Evolutionary conservation across 208 protist species (phyloP).

Genomic region (Wallacemonas sp.): DNA sequence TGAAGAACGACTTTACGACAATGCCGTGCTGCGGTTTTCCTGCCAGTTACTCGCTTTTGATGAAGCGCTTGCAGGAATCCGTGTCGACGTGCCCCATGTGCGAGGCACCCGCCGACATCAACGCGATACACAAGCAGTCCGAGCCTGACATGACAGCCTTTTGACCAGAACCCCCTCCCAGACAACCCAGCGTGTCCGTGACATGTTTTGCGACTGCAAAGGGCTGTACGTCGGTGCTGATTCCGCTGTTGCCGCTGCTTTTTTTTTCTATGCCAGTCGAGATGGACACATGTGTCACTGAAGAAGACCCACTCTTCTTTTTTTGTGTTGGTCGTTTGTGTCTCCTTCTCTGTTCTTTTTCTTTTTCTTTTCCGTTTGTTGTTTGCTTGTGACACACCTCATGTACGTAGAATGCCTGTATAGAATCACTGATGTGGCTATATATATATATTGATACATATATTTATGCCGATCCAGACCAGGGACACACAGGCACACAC

Average conservation of each 20-base stretch:
- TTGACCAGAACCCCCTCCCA: no score
- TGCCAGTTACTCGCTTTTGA: conserved; percentile 73
- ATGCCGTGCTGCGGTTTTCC: conserved; percentile 94
- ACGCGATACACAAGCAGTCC: conserved; percentile 62
- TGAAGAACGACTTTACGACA: conserved; percentile 86
- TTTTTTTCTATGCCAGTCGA: no score
- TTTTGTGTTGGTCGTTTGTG: background rate
- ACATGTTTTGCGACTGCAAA: no score
- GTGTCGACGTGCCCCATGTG: conserved; percentile 84
- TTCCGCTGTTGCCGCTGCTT: no score
- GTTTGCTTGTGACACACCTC: background rate
- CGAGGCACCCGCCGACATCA: conserved; percentile 73
- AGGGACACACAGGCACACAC: no score
- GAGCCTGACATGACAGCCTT: conserved; percentile 72
- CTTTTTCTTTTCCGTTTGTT: conserved; percentile 16
- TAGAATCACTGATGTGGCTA: no score
- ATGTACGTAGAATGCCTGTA: background rate
- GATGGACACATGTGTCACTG: no score
- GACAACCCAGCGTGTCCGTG: no score
- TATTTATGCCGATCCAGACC: no score
- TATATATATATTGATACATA: no score
- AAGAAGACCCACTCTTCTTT: no score
- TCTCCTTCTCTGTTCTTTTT: conserved; percentile 1
- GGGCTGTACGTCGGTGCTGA: no score
- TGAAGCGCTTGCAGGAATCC: conserved; percentile 64